These are phyloP conservation scores for Physcia stellaris DNA, from an alignment of 495 filamentous ascomycete species.

Conservation along the genomic window DNA sequence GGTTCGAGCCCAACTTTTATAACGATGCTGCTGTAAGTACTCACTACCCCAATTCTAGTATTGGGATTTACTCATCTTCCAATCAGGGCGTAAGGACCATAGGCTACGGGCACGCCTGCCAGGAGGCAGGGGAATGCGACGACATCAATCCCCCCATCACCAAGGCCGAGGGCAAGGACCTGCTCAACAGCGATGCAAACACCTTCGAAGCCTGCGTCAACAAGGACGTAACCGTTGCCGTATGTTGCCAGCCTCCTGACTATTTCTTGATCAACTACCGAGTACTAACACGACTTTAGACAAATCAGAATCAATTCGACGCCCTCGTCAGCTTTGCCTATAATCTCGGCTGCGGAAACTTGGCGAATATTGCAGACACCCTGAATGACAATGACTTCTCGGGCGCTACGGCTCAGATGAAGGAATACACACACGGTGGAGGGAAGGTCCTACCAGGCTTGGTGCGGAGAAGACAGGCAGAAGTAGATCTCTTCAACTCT, in stretches of 20 bases:
- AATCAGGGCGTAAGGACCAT: constrained; percentile 1
- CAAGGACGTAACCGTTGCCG: constrained; percentile 19
- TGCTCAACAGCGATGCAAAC: constrained; percentile 10
- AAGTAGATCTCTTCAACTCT: constrained; percentile 7
- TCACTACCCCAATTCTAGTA: too few species aligned
- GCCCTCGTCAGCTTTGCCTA: constrained; percentile 34
- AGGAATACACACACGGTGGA: constrained; percentile 1
- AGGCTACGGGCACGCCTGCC: constrained; percentile 18
- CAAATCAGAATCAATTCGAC: constrained; percentile 38
- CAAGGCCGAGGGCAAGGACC: constrained; percentile 9
- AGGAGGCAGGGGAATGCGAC: constrained; percentile 12
- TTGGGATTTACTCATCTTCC: too few species aligned
- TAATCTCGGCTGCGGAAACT: constrained; percentile 36
- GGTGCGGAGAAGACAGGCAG: constrained; percentile 3
- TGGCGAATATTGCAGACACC: background rate
- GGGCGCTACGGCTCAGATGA: constrained; percentile 3
- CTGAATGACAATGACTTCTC: constrained; percentile 3
- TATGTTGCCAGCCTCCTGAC: too few species aligned
- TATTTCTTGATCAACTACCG: too few species aligned
- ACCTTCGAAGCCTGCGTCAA: constrained; percentile 24
- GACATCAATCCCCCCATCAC: constrained; percentile 11
- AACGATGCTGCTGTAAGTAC: constrained; percentile 5
- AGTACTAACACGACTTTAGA: too few species aligned
- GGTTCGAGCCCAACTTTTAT: constrained; percentile 14
- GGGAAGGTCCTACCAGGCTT: constrained; percentile 1